Conservation (phyloP, 768 basidiomycete genomes). For the Leccinum uliginosum region DNA sequence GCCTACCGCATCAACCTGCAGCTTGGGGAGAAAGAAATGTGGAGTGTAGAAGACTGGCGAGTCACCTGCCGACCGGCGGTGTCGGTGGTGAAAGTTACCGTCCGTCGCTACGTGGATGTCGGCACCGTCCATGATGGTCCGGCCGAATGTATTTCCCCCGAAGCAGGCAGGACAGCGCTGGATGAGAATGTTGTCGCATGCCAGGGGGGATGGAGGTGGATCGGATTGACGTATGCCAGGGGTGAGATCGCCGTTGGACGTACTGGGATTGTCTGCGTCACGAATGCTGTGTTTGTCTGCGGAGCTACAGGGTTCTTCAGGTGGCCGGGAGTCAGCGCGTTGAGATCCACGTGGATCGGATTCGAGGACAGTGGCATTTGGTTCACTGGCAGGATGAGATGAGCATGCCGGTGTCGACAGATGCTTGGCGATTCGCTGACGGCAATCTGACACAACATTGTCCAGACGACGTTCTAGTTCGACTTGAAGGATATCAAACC, state of each 20-base stretch:
- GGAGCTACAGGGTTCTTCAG: no score
- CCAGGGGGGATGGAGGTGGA: not conserved
- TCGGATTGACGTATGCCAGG: not conserved
- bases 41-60: not conserved
- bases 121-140: constrained; percentile 17
- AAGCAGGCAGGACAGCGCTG: constrained; percentile 33
- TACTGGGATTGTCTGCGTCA: no score
- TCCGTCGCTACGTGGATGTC: constrained; percentile 32
- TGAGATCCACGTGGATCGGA: no score
- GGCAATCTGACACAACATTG: not conserved
- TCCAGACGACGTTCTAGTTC: not conserved
- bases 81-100: constrained; percentile 1
- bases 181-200: not conserved
- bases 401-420: not conserved
- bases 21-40: not conserved
- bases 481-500: constrained; percentile 24
- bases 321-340: no score
- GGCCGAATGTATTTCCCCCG: constrained; percentile 12
- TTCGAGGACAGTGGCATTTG: no score
- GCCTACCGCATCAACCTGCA: constrained; percentile 17
- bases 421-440: not conserved
- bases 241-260: no score
- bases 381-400: not conserved
- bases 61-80: not conserved
- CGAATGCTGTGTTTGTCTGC: no score